Percentiles rank a stretch among this genome's conserved stretches.
Evolutionary conservation across 2,329 filamentous ascomycete genomes (phyloP).

Genomic region (Fusarium longipes): DNA sequence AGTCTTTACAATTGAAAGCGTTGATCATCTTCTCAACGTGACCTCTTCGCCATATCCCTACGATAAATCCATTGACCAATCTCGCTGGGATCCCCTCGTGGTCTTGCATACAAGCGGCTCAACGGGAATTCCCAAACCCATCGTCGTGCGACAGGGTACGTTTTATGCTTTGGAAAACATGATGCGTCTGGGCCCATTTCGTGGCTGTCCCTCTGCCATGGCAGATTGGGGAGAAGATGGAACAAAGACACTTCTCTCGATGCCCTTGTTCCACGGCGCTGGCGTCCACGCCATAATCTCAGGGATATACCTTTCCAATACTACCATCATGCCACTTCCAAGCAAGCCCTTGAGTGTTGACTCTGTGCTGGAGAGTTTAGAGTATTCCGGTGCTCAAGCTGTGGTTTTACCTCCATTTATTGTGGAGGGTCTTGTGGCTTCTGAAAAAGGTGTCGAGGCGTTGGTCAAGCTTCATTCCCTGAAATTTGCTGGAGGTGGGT

Average conservation of each 20-base stretch:
- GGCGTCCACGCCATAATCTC: neutral
- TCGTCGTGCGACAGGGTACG: neutral
- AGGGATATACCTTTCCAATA: rapidly evolving
- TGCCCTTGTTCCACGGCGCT: conserved; percentile 16
- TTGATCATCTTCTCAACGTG: neutral
- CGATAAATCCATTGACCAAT: neutral
- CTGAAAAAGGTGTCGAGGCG: neutral
- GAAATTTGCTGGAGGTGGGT: neutral
- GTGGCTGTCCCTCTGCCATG: neutral
- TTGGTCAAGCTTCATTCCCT: neutral
- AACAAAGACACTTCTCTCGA: neutral
- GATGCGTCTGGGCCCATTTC: rapidly evolving
- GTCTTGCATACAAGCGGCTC: conserved; percentile 15
- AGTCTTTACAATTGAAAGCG: neutral
- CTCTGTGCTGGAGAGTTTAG: neutral
- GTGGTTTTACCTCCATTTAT: conserved; percentile 1
- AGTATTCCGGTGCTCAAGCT: neutral
- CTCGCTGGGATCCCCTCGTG: conserved; percentile 5
- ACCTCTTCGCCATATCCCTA: neutral
- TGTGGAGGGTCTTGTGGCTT: neutral
- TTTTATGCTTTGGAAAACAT: neutral
- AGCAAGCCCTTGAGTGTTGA: conserved; percentile 5
- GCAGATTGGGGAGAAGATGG: neutral
- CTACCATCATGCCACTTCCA: neutral
- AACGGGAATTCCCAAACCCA: conserved; percentile 1